Evolutionary conservation across 345 rosid species (phyloP).

Genomic region (Gossypium australe): DNA sequence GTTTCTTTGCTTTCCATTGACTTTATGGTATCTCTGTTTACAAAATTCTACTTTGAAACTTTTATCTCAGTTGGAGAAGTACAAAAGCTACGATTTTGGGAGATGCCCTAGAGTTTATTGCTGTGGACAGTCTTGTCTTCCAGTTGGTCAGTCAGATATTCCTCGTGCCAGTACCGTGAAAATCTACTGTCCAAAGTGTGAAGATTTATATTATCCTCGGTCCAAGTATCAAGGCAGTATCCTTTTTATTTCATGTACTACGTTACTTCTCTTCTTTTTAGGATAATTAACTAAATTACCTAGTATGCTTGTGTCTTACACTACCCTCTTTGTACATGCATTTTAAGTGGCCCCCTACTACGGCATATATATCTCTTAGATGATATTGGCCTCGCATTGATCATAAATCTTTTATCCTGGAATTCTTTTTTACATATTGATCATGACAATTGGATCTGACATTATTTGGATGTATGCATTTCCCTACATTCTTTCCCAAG

Average conservation of each 20-base stretch:
- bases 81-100: slow-evolving; percentile 89
- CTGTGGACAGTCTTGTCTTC: slow-evolving; percentile 98
- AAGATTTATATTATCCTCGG: slow-evolving; percentile 91
- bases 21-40: background rate
- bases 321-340: background rate
- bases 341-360: background rate
- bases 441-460: background rate
- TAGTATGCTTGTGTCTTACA: background rate
- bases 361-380: background rate
- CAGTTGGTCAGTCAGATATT: slow-evolving; percentile 95
- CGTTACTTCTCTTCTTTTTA: background rate
- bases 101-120: slow-evolving; percentile 99
- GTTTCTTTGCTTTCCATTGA: background rate
- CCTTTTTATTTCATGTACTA: slow-evolving; percentile 31
- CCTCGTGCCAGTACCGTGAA: slow-evolving; percentile 95
- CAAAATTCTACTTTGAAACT: slow-evolving; percentile 10
- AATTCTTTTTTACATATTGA: background rate
- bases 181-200: slow-evolving; percentile 96
- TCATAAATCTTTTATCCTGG: background rate
- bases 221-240: slow-evolving; percentile 99
- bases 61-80: slow-evolving; percentile 53
- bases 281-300: background rate
- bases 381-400: background rate
- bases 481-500: background rate
- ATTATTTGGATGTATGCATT: background rate